Percentiles rank a stretch among this genome's conserved stretches.
phyloP scores from a whole-genome alignment of 352 stramenopile species.

The Paralagenidium karlingii region DNA sequence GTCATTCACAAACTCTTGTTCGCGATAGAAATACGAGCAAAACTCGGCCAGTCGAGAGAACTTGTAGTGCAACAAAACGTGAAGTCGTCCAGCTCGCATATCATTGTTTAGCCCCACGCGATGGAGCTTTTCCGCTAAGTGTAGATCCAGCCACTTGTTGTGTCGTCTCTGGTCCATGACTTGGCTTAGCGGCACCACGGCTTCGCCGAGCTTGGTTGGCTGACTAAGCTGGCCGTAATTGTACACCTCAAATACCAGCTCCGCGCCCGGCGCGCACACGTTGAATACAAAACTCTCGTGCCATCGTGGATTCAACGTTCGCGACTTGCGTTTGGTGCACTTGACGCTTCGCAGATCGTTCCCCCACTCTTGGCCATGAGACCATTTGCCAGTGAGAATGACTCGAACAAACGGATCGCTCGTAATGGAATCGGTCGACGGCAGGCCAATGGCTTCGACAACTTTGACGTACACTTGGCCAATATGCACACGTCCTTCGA shows the following conservation, averaged over 20 bases:
- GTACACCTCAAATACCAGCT: slow-evolving; percentile 75
- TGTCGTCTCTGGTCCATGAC: slow-evolving; percentile 79
- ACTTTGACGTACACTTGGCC: slow-evolving; percentile 81
- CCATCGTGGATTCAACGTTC: slow-evolving; percentile 75
- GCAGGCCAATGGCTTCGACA: slow-evolving; percentile 70
- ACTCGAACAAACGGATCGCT: slow-evolving; percentile 78
- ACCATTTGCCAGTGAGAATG: slow-evolving; percentile 78
- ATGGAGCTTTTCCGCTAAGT: slow-evolving; percentile 68
- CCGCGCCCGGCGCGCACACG: slow-evolving; percentile 66
- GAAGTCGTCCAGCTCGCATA: slow-evolving; percentile 58
- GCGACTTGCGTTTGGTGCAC: slow-evolving; percentile 80
- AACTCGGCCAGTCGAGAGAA: slow-evolving; percentile 78
- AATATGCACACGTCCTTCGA: slow-evolving; percentile 73
- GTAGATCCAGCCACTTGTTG: slow-evolving; percentile 80
- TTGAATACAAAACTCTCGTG: slow-evolving; percentile 85
- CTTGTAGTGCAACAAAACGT: slow-evolving; percentile 80
- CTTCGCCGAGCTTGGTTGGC: slow-evolving; percentile 72
- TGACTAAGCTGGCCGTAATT: slow-evolving; percentile 76
- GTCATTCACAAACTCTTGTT: slow-evolving; percentile 63
- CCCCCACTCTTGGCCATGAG: slow-evolving; percentile 72
- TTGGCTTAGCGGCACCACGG: slow-evolving; percentile 50
- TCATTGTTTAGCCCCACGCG: slow-evolving; percentile 74
- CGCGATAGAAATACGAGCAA: slow-evolving; percentile 62
- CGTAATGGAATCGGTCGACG: slow-evolving; percentile 80
- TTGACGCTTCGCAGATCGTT: slow-evolving; percentile 71